Base-by-base conservation (phyloP, 2,329 filamentous ascomycete genomes). In the Fusarium sp. region DNA sequence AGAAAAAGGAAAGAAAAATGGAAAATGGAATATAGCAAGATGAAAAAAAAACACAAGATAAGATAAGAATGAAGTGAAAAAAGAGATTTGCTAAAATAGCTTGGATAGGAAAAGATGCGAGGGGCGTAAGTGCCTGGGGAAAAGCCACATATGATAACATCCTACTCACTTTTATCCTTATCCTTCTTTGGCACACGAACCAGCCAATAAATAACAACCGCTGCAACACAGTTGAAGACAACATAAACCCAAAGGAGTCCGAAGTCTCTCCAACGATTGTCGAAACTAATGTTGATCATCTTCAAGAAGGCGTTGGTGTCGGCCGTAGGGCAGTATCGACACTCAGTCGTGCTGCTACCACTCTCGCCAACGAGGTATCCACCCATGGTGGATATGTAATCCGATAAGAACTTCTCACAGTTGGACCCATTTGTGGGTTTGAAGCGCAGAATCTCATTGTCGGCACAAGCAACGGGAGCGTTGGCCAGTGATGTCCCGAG, bases 401-500 rank as follows among this genome's bases (percentile, higher is more conserved):
- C 20, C 0, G 58, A 62, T 4, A 62, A 5, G 21, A 62, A 62
- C 2, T 62, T 41, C 5, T 6, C 31, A 1, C 58, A 62, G 5
- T 18, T 43, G 0, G 58, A 56, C 3, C 58, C 58, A 3, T 62
- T 62, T 0, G 41, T 18, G 2, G 58, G 58, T 5, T 27, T 56
- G 15, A 62, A 62, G 23, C 47, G 17, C 36, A 62, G 1, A 1
- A 62, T 42, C n/a, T 62, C 58, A 2, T 55, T 62, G 3, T 29
- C 29, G 3, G 58, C 48, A 2, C 58, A 62, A 9, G 57, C 47
- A 0, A 62, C 58, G 0, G 73, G 45, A 0, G 85, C 85, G 60
- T 89, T 87, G 4, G 88, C 88, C 10, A 95, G 78, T 0, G 85
- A 87, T 1, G 85, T 85, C 0, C 87, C 84, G 2, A 92, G 77